Evolutionary conservation across 805 yeast genomes (phyloP).

Genomic region (Candida nitratophila): DNA sequence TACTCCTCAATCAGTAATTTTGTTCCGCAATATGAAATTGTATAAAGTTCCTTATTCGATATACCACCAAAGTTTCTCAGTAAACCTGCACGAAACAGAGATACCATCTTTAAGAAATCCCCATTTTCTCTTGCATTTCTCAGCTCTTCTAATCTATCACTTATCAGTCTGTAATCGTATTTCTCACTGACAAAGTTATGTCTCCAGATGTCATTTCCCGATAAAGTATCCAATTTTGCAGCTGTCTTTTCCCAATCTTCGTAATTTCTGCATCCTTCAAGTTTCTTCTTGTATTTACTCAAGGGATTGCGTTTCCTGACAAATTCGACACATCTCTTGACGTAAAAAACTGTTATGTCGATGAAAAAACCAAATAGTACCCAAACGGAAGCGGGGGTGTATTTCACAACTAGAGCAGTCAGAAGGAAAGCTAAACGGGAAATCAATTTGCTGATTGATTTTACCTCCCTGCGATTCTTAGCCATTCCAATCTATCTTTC

Average conservation of each 20-base stretch:
- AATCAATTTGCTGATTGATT: background rate
- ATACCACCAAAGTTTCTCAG: constrained; percentile 90
- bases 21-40: constrained; percentile 81
- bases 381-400: background rate
- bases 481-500: background rate
- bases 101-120: constrained; percentile 54
- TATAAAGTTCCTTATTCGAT: constrained; percentile 69
- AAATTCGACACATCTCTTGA: constrained; percentile 28
- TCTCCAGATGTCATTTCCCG: constrained; percentile 62
- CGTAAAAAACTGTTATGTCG: constrained; percentile 43
- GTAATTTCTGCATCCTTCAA: constrained; percentile 46
- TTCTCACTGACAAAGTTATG: constrained; percentile 74
- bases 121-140: constrained; percentile 51
- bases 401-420: background rate
- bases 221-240: constrained; percentile 38
- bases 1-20: constrained; percentile 84
- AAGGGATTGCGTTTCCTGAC: constrained; percentile 35
- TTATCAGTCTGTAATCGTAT: constrained; percentile 79
- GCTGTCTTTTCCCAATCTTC: constrained; percentile 66
- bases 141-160: constrained; percentile 61
- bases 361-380: constrained; percentile 20
- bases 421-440: background rate
- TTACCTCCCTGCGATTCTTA: background rate
- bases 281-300: constrained; percentile 38
- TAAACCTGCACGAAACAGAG: constrained; percentile 72